Evolutionary conservation across 2,329 filamentous ascomycete genomes (phyloP), one percentile per base, ranked within the genome.

Genomic region (Beauveria varroae): DNA sequence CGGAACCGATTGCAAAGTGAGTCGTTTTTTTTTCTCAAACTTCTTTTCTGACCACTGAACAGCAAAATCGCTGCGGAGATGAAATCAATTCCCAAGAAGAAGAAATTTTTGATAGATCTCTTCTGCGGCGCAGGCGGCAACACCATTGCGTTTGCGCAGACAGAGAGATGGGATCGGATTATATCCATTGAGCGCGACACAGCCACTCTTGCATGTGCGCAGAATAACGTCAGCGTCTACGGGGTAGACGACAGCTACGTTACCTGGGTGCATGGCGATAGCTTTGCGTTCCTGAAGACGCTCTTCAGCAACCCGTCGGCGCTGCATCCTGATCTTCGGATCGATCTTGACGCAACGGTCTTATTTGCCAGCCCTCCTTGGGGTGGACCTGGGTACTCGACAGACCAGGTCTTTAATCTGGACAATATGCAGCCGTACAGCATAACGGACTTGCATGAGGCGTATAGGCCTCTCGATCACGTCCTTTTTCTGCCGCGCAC

Each of bases 51-150:
- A 72, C 63, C 71, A 63, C 2, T 16, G 8, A 46, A 26, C 64
- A 88, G 90, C 63, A 86, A 88, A 75, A 91, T 96, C 58, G 91
- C 93, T 18, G 70, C 80, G 16, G 89, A 96, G 69, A 79, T 96
- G 47, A 78, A 81, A 18, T 76, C 79, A 62, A 79, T 79, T 50
- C 77, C 81, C 26, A 77, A 82, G 28, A 59, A 68, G 30, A 89
- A 86, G 66, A 84, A 78, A 10, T 83, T 88, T 41, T 77, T 99
- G 43, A 85, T 99, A 63, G 95, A 99, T 73, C 84, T 89, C 51
- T 99, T 99, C 75, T 90, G 88, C 30, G 95, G 95, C 49, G 92
- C 90, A 1, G 95, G 96, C 43, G 95, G 93, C 60, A 99, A 99
- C 72, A 85, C 89, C 26, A 98, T 99, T 67, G 91, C 93, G n/a